Conservation (phyloP, 352 stramenopile species). For the Phytophthora constricta region DNA sequence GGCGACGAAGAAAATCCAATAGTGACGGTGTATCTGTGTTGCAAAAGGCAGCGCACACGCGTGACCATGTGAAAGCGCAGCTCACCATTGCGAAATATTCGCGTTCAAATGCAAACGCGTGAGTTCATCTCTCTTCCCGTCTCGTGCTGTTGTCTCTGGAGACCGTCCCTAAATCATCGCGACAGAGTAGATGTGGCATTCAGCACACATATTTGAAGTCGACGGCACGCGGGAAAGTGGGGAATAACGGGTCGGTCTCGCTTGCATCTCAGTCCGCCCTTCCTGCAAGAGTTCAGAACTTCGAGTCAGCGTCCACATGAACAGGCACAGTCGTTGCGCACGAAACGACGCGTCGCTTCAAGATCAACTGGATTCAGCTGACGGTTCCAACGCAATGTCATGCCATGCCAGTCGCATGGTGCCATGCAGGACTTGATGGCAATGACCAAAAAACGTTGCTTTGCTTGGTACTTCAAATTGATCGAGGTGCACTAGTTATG, state of each 20-base stretch:
- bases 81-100: conserved; percentile 15
- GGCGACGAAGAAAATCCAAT: conserved; percentile 3
- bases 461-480: background rate
- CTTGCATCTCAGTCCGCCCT: conserved; percentile 19
- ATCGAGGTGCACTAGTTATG: background rate
- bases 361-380: background rate
- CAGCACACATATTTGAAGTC: background rate
- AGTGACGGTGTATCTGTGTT: conserved; percentile 7
- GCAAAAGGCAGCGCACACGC: background rate
- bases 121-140: conserved; percentile 21
- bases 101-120: conserved; percentile 29
- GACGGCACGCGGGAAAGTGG: conserved; percentile 8
- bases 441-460: too few relatives aligned
- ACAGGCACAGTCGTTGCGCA: conserved; percentile 26
- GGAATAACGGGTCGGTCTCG: background rate
- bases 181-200: background rate
- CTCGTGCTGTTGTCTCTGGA: conserved; percentile 8
- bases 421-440: background rate
- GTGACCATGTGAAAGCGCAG: conserved; percentile 1
- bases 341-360: conserved; percentile 33
- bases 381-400: too few relatives aligned
- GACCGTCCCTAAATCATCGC: background rate
- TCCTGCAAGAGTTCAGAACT: conserved; percentile 15
- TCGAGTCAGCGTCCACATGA: conserved; percentile 10
- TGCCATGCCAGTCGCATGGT: too few relatives aligned